Conservation (phyloP, 371 early-diverging fungal species). For the Lichtheimia ornata region DNA sequence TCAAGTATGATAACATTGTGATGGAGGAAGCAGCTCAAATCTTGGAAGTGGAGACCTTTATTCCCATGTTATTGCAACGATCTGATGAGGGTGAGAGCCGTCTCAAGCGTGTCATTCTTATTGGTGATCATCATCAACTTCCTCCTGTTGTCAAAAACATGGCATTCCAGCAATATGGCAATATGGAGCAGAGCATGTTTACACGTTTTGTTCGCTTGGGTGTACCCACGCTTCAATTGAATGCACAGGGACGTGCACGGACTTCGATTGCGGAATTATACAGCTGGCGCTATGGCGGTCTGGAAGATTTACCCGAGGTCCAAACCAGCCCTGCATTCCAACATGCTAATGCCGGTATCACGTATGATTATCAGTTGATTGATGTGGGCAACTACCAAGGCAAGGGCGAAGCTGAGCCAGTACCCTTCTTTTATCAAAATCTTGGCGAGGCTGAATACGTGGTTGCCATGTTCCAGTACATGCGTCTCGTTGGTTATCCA, state of each 20-base stretch:
- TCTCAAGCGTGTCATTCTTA: slow-evolving; percentile 87
- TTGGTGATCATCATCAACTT: slow-evolving; percentile 97
- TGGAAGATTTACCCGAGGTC: slow-evolving; percentile 64
- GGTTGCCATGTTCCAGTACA: slow-evolving; percentile 93
- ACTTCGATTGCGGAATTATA: slow-evolving; percentile 80
- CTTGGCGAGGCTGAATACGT: slow-evolving; percentile 96
- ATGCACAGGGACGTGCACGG: slow-evolving; percentile 87
- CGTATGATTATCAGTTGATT: slow-evolving; percentile 81
- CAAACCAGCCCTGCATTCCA: slow-evolving; percentile 39
- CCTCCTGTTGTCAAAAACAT: slow-evolving; percentile 91
- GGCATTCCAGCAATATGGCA: slow-evolving; percentile 81
- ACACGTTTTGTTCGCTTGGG: slow-evolving; percentile 88
- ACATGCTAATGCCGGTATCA: slow-evolving; percentile 83
- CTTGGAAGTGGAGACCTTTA: slow-evolving; percentile 94
- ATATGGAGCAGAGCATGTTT: slow-evolving; percentile 93
- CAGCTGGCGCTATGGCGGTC: slow-evolving; percentile 75
- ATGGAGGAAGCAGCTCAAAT: slow-evolving; percentile 99
- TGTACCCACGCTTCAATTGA: slow-evolving; percentile 82
- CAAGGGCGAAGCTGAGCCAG: slow-evolving; percentile 84
- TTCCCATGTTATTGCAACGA: slow-evolving; percentile 87
- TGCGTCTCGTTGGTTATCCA: slow-evolving; percentile 93
- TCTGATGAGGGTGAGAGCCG: slow-evolving; percentile 59
- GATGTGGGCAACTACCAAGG: slow-evolving; percentile 78
- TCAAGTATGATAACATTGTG: slow-evolving; percentile 92
- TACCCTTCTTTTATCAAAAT: slow-evolving; percentile 84